Percentiles rank a stretch among this genome's conserved stretches.
phyloP scores from a whole-genome alignment of 345 rosid species.

The Zanthoxylum bungeanum region DNA sequence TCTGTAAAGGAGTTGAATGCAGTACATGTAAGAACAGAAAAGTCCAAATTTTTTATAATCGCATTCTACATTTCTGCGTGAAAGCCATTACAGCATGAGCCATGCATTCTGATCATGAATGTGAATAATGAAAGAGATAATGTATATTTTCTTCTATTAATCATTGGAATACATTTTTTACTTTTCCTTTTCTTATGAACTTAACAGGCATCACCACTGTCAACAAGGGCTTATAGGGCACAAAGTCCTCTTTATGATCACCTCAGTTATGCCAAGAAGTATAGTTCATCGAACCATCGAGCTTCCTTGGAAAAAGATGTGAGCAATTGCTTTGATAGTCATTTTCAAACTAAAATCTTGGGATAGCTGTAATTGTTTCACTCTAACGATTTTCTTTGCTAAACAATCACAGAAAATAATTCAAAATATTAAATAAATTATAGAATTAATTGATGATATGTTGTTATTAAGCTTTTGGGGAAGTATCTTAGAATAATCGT shows the following conservation, averaged over 20 bases:
- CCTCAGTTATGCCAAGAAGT: constrained; percentile 21
- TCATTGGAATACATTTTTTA: neutral
- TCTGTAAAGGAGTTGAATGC: constrained; percentile 28
- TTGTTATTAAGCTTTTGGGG: neutral
- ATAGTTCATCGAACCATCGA: constrained; percentile 41
- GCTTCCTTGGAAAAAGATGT: constrained; percentile 84
- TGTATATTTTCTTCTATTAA: neutral
- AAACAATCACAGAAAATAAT: neutral
- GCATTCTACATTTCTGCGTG: constrained; percentile 6
- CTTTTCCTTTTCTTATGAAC: neutral
- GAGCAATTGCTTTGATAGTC: constrained; percentile 19
- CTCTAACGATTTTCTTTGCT: neutral
- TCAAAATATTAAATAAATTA: neutral
- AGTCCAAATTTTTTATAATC: neutral
- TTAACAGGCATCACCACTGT: constrained; percentile 44
- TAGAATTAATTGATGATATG: neutral
- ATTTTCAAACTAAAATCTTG: neutral
- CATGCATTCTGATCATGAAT: constrained; percentile 9
- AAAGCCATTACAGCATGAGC: neutral
- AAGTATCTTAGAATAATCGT: neutral
- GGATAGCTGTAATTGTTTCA: neutral
- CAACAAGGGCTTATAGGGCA: constrained; percentile 31
- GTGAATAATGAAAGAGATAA: neutral
- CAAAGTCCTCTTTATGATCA: constrained; percentile 44
- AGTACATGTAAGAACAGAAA: constrained; percentile 40